phyloP scores from a whole-genome alignment of 2,329 filamentous ascomycete species.

The Fusarium lateritium region DNA sequence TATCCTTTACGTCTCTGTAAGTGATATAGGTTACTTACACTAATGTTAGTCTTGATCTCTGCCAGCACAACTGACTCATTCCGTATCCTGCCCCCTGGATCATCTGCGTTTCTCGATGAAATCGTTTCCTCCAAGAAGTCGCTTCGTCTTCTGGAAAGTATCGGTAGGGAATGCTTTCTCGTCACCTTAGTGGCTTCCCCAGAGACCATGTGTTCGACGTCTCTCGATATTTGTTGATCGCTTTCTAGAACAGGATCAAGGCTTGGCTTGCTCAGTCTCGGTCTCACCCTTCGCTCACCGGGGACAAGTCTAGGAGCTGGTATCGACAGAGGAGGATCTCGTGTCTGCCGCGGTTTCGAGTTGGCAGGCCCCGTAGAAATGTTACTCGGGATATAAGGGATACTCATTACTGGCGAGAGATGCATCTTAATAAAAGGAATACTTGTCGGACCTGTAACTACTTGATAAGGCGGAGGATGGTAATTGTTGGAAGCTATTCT shows the following conservation, averaged over 20 bases:
- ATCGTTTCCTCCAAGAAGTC: slow-evolving; percentile 64
- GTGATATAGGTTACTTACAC: slow-evolving; percentile 38
- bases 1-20: background rate
- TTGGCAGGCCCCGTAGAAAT: slow-evolving; percentile 6
- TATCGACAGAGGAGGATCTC: slow-evolving; percentile 3
- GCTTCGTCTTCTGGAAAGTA: slow-evolving; percentile 41
- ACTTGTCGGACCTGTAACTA: background rate
- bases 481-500: background rate
- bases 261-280: slow-evolving; percentile 38
- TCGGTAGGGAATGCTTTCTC: slow-evolving; percentile 41
- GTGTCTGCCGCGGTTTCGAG: slow-evolving; percentile 19
- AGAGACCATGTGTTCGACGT: slow-evolving; percentile 27
- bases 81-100: slow-evolving; percentile 62
- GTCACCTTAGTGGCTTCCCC: slow-evolving; percentile 29
- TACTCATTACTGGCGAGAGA: slow-evolving; percentile 32
- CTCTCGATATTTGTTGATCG: slow-evolving; percentile 40
- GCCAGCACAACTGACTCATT: slow-evolving; percentile 72
- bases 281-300: slow-evolving; percentile 39
- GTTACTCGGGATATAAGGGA: slow-evolving; percentile 16
- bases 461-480: background rate
- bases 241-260: slow-evolving; percentile 53
- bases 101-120: slow-evolving; percentile 40
- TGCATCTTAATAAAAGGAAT: slow-evolving; percentile 16
- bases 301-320: slow-evolving; percentile 18
- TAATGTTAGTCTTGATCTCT: slow-evolving; percentile 58